Evolutionary conservation across 228 moss, liverwort and hornwort species (phyloP), one percentile per base, ranked within the genome.

Genomic region (Sphagnum fallax): DNA sequence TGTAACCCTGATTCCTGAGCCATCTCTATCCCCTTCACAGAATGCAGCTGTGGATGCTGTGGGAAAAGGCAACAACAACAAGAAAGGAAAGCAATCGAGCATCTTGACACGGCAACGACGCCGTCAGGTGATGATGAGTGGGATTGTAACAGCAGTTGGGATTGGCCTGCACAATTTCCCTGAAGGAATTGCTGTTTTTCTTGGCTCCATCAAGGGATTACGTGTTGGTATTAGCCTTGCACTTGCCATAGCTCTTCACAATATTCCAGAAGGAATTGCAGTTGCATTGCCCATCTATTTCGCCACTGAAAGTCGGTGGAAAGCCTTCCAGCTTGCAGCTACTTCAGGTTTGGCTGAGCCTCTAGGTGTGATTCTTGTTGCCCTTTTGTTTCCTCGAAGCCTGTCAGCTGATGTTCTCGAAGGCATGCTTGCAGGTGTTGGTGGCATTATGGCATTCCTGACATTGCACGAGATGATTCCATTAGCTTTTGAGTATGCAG

Each of bases 291-390:
- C 98, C 5, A 85, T 98, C 10, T 98, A 98, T 78, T 98, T 98
- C 70, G 98, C 98, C 52, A 98, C 98, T 47, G 90, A 90, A 77
- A 98, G 98, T 72, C 86, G 82, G 62, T 98, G 98, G 98, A 85
- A 86, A 64, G 98, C 91, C 5, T 98, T 98, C 65, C 93, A 90
- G 58, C 14, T 98, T 13, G 91, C 98, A 62, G 80, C 90, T 6
- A 73, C 92, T n/a, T 98, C 98, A 10, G 98, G 98, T n/a, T 52
- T 98, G 67, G 98, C 98, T 47, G 98, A 98, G 76, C 98, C 98
- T 50, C 53, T 98, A 6, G 98, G 98, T 11, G 98, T 98, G 9
- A 67, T 98, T 6, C 65, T 98, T 66, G 92, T 98, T 11, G 98
- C 92, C 4, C 84, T 85, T 49, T 71, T 94, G 71, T 98, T 98